Conservation (phyloP, 2,329 filamentous ascomycete species). For the Exophiala sp. region DNA sequence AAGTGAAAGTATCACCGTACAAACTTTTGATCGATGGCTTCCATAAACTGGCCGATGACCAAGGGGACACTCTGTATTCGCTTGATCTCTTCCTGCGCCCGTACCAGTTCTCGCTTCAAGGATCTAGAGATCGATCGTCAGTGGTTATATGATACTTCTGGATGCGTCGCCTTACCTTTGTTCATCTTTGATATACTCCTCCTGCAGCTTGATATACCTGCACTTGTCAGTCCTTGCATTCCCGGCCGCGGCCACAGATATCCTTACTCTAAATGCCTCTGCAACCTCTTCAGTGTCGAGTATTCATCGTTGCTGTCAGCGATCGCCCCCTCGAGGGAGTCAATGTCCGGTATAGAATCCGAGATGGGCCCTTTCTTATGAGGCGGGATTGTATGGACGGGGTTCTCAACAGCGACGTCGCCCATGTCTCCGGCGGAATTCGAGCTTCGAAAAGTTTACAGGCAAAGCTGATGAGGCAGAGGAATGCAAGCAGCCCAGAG, state of each 20-base stretch:
- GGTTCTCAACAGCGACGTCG: conserved; percentile 78
- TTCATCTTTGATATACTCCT: conserved; percentile 99
- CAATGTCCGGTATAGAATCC: conserved; percentile 77
- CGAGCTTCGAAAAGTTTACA: neutral
- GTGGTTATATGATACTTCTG: neutral
- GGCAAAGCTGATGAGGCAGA: neutral
- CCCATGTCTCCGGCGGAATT: conserved; percentile 55
- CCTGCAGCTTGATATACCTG: conserved; percentile 92
- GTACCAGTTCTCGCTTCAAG: conserved; percentile 91
- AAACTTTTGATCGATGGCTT: conserved; percentile 98
- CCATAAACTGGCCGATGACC: conserved; percentile 99
- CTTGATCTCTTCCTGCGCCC: conserved; percentile 99
- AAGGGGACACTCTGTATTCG: conserved; percentile 96
- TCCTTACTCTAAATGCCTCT: conserved; percentile 84
- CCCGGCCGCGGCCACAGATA: neutral
- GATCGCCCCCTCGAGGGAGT: conserved; percentile 76
- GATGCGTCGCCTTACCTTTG: conserved; percentile 59
- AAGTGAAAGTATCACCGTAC: conserved; percentile 28
- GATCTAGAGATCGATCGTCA: conserved; percentile 54
- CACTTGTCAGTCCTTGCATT: conserved; percentile 29
- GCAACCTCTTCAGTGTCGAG: conserved; percentile 89
- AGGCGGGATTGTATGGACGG: conserved; percentile 64
- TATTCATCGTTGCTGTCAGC: conserved; percentile 87
- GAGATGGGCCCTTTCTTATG: conserved; percentile 75
- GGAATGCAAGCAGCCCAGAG: too few relatives aligned